These are phyloP conservation scores for Hygrophorus pudorinus DNA, from an alignment of 768 basidiomycete species.

Conservation along the genomic window DNA sequence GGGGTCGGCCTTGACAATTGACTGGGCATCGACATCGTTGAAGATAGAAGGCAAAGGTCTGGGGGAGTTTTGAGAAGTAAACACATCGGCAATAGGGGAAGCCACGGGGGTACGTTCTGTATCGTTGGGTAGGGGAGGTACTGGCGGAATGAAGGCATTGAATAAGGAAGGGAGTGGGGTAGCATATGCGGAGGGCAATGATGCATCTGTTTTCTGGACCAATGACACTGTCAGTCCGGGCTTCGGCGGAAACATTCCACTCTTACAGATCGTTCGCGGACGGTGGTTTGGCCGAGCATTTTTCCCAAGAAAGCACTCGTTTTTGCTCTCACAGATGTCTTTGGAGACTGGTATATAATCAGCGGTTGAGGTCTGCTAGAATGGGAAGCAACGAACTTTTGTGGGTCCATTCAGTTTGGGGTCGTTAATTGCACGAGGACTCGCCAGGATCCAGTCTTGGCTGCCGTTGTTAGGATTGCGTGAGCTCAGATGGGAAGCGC, in stretches of 20 bases:
- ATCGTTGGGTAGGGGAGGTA: constrained; percentile 40
- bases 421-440: constrained; percentile 31
- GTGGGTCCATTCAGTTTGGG: constrained; percentile 32
- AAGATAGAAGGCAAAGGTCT: constrained; percentile 63
- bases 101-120: constrained; percentile 26
- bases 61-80: constrained; percentile 27
- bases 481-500: constrained; percentile 1
- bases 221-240: constrained; percentile 9
- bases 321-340: constrained; percentile 63
- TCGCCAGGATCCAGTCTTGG: constrained; percentile 40
- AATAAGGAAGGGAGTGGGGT: constrained; percentile 25
- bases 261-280: constrained; percentile 61
- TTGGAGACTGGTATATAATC: constrained; percentile 24
- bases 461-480: constrained; percentile 8
- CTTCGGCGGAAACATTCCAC: constrained; percentile 1
- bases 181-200: constrained; percentile 25
- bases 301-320: constrained; percentile 76
- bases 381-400: constrained; percentile 33
- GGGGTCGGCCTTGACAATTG: constrained; percentile 48
- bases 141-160: constrained; percentile 39
- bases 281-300: constrained; percentile 58
- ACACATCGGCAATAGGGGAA: constrained; percentile 45
- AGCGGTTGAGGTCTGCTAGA: not conserved
- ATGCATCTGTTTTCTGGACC: constrained; percentile 46
- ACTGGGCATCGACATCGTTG: constrained; percentile 37